phyloP scores from a whole-genome alignment of 495 filamentous ascomycete genomes.

The Tuber brumale region DNA sequence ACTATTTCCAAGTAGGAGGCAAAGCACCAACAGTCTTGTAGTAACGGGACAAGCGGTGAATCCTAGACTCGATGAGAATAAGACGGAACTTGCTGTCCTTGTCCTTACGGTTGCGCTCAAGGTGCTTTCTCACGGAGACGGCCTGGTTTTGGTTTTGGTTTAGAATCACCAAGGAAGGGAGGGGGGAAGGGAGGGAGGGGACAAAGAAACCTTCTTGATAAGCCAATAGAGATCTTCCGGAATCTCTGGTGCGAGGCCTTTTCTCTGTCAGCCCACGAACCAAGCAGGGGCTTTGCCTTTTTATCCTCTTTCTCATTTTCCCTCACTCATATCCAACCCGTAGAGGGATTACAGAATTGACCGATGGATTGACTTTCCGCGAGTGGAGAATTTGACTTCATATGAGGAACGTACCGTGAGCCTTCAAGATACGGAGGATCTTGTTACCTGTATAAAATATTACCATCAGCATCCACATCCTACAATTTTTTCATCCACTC shows the following conservation, averaged over 20 bases:
- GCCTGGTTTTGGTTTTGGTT: conserved; percentile 52
- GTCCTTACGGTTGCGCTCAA: conserved; percentile 99
- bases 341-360: conserved; percentile 43
- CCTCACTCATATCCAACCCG: neutral
- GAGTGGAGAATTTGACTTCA: conserved; percentile 11
- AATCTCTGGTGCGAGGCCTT: conserved; percentile 97
- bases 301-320: neutral
- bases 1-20: conserved; percentile 95
- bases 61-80: conserved; percentile 99
- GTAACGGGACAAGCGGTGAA: conserved; percentile 58
- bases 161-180: neutral
- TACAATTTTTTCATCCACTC: conserved; percentile 2
- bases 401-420: conserved; percentile 63
- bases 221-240: conserved; percentile 98
- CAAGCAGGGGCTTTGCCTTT: conserved; percentile 69
- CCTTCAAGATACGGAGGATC: conserved; percentile 97
- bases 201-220: conserved; percentile 85
- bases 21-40: conserved; percentile 99
- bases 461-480: neutral
- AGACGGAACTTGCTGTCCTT: conserved; percentile 99
- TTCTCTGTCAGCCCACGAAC: conserved; percentile 93
- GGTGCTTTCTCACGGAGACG: conserved; percentile 98
- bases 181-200: neutral
- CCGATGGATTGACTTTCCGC: neutral
- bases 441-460: conserved; percentile 71